Percentiles rank a stretch among this genome's conserved stretches.
These are phyloP conservation scores for Zizania palustris DNA, from an alignment of 202 grass and related monocot species.

Conservation along the genomic window DNA sequence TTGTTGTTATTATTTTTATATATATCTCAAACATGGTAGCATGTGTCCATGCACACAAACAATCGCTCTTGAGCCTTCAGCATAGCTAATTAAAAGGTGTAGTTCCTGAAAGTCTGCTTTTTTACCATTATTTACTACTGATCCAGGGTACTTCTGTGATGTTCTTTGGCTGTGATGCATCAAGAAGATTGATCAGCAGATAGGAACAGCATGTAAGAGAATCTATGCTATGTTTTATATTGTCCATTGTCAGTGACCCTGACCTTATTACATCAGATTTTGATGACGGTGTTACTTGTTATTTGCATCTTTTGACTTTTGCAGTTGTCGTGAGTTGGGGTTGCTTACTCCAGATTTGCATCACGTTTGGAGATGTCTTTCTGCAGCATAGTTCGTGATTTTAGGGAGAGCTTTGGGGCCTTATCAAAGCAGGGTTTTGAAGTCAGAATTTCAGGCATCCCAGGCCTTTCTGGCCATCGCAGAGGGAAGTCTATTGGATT, in stretches of 20 bases:
- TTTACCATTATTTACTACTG: not conserved
- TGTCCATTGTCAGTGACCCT: not conserved
- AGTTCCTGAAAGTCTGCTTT: not conserved
- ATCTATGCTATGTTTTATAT: not conserved
- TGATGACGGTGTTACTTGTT: conserved; percentile 3
- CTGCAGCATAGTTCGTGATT: conserved; percentile 72
- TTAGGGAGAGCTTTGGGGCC: conserved; percentile 78
- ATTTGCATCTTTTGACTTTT: not conserved
- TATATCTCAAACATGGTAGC: not conserved
- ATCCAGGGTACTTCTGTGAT: not conserved
- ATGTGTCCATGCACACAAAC: not conserved
- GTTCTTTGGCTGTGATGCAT: not conserved
- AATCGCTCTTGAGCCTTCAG: not conserved
- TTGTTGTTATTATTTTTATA: not conserved
- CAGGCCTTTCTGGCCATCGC: conserved; percentile 46
- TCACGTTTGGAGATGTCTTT: conserved; percentile 58
- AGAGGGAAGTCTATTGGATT: conserved; percentile 61
- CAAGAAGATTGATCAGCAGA: not conserved
- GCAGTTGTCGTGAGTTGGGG: not conserved
- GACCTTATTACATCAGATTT: conserved; percentile 28
- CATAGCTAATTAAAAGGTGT: not conserved
- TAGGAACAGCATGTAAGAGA: conserved; percentile 19
- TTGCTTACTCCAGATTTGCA: conserved; percentile 17
- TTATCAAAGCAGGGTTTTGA: conserved; percentile 72
- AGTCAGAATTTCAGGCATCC: conserved; percentile 63